Evolutionary conservation across 768 basidiomycete genomes (phyloP), one percentile per base, ranked within the genome.

Genomic region (Leccinum boreale): DNA sequence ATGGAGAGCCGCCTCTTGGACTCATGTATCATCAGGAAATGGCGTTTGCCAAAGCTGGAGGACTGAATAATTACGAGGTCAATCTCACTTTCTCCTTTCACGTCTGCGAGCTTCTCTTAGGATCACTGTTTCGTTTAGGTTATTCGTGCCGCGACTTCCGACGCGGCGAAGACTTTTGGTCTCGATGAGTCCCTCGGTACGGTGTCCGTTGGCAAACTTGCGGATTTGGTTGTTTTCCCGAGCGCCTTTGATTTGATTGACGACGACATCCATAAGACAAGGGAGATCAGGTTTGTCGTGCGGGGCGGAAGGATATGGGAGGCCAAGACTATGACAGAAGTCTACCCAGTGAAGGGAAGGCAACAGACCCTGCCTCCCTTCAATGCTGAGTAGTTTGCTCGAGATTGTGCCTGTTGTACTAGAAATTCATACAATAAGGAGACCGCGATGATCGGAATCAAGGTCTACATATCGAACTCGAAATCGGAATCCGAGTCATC

Each of bases 11-110:
- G 3, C 88, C 89, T 0, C 69, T 88, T 11, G 89, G 89, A 1
- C 65, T 85, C n/a, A 87, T 87, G 73, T 91, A 90, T 62, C 89
- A 90, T 58, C 81, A 83, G 19, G 89, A 90, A 64, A 86, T 90
- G 83, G 78, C 74, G 52, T 88, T 87, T 67, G 76, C 85, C 24
- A 74, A 76, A 48, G 73, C 76, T 14, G 89, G 89, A 21, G 89
- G 89, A 3, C 70, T 90, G 61, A 83, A 73, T 26, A 87, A 86
- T 64, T 90, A 88, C 63, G 85, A 90, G 78, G 88, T 86, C 31
- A 7, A 65, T 46, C 21, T 44, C 17, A 28, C 15, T 49, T 55
- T 50, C 42, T 42, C 23, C 10, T 39, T 45, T 42, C 23, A 31
- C n/a, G 21, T 35, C 15, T 1, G 29, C 3, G 7, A 50, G n/a